Conservation (phyloP, 1,284 basidiomycete genomes). For the Anthracocystis walkeri region DNA sequence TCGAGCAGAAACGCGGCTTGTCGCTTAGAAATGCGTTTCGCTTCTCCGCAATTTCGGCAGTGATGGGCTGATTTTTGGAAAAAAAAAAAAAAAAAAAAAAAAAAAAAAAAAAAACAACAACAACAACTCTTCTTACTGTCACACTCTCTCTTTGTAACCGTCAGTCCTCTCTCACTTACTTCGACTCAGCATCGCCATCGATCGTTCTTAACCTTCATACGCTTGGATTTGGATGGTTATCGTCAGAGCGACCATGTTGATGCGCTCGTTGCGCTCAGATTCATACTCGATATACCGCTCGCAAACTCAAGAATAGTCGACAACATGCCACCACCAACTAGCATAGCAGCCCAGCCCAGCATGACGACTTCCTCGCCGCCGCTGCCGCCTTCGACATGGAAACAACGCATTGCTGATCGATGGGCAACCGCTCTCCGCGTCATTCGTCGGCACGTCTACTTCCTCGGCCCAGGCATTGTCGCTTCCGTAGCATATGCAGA, state of each 20-base stretch:
- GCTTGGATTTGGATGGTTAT: background rate
- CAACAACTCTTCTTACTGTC: background rate
- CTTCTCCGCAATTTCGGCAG: too few relatives aligned
- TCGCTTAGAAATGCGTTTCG: too few relatives aligned
- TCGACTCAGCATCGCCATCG: background rate
- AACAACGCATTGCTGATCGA: slow-evolving; percentile 12
- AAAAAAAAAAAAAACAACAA: too few relatives aligned
- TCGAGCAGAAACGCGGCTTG: too few relatives aligned
- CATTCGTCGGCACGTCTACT: slow-evolving; percentile 51
- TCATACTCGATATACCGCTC: background rate
- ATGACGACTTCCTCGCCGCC: slow-evolving; percentile 4
- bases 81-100: too few relatives aligned
- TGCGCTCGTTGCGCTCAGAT: background rate
- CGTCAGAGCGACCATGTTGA: slow-evolving; percentile 10
- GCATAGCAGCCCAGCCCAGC: slow-evolving; percentile 2
- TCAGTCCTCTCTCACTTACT: background rate
- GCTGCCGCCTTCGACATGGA: slow-evolving; percentile 8
- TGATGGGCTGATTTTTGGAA: slow-evolving; percentile 2
- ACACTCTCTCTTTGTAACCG: background rate
- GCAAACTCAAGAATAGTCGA: too few relatives aligned
- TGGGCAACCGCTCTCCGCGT: slow-evolving; percentile 26
- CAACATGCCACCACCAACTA: slow-evolving; percentile 9
- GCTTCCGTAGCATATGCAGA: slow-evolving; percentile 64
- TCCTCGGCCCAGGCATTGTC: slow-evolving; percentile 61
- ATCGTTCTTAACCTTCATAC: background rate